Percentiles rank a stretch among this genome's conserved stretches.
Evolutionary conservation across 805 yeast species (phyloP).

Genomic region (Pichia cephalocereana): DNA sequence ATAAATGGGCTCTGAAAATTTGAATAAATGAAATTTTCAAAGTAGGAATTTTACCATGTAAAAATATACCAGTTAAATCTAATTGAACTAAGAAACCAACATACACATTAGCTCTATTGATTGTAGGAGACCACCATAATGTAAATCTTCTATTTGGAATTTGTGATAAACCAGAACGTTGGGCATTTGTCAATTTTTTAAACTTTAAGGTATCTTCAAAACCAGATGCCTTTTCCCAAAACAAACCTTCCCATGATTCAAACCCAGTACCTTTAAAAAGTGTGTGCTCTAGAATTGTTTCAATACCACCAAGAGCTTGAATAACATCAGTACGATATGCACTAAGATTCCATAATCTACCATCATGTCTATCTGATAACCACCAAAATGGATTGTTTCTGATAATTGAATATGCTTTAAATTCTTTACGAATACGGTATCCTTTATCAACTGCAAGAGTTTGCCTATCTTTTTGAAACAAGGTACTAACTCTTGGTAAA

Average conservation of each 20-base stretch:
- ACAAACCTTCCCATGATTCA: conserved; percentile 96
- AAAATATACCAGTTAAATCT: conserved; percentile 91
- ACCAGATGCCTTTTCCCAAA: conserved; percentile 98
- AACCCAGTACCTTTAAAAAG: conserved; percentile 95
- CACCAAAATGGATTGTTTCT: conserved; percentile 93
- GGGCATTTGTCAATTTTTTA: conserved; percentile 94
- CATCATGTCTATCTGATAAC: conserved; percentile 90
- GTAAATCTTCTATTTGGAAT: conserved; percentile 97
- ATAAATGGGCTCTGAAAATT: conserved; percentile 92
- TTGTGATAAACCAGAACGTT: conserved; percentile 92
- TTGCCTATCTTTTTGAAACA: conserved; percentile 91
- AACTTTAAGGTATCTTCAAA: conserved; percentile 94
- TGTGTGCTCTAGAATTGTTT: conserved; percentile 91
- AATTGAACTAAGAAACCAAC: conserved; percentile 95
- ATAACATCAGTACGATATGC: conserved; percentile 93
- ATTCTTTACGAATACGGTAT: conserved; percentile 73
- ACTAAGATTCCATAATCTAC: conserved; percentile 88
- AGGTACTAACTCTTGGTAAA: conserved; percentile 87
- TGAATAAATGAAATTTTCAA: conserved; percentile 91
- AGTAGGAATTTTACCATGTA: conserved; percentile 98
- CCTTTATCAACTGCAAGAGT: conserved; percentile 94
- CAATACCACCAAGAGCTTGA: conserved; percentile 95
- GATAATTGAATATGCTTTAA: conserved; percentile 61
- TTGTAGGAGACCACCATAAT: conserved; percentile 99
- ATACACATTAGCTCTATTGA: conserved; percentile 94